Evolutionary conservation across 1,284 basidiomycete species (phyloP), one percentile per base, ranked within the genome.

Genomic region (Malassezia arunalokei): DNA sequence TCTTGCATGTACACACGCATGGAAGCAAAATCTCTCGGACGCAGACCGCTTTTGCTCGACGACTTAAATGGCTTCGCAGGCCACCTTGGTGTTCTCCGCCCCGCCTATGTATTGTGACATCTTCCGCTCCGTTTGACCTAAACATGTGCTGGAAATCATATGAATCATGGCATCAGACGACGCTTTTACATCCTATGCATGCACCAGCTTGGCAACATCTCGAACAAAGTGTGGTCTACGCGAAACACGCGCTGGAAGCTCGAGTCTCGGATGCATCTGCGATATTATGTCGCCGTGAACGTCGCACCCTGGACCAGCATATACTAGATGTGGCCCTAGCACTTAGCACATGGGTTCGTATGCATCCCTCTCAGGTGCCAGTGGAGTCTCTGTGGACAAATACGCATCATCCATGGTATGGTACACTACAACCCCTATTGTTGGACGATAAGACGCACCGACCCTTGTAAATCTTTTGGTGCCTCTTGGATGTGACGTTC

Each of bases 401-500:
- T 8, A 35, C 47, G 24, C n/a, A 11, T 9, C 40, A 41, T n/a
- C 47, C 47, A 15, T 49, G 47, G 47, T 49, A 33, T 17, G 14
- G 12, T 6, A 17, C 32, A 9, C 46, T 35, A n/a, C 35, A n/a
- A 29, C 20, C n/a, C 27, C 46, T 41, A 54, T 33, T 41, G 46
- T 32, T 48, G 51, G 42, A 64, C 58, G n/a, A 64, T 45, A 41
- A 50, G 40, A 24, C 51, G 43, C 29, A 40, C 43, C 14, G 12
- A 27, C 33, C 44, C 14, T 14, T 12, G 24, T 20, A 31, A 28
- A 15, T 20, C 45, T 20, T 28, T 3, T 15, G 33, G 33, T 15
- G 5, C 33, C 33, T 35, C 33, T 35, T 11, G 15, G 4, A 24
- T 24, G 20, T 42, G 39, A 24, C 66, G 58, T 45, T 66, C 62